Percentiles rank a stretch among this genome's conserved stretches.
These are phyloP conservation scores for Extremus antarcticus DNA, from an alignment of 495 filamentous ascomycete species.

Conservation along the genomic window DNA sequence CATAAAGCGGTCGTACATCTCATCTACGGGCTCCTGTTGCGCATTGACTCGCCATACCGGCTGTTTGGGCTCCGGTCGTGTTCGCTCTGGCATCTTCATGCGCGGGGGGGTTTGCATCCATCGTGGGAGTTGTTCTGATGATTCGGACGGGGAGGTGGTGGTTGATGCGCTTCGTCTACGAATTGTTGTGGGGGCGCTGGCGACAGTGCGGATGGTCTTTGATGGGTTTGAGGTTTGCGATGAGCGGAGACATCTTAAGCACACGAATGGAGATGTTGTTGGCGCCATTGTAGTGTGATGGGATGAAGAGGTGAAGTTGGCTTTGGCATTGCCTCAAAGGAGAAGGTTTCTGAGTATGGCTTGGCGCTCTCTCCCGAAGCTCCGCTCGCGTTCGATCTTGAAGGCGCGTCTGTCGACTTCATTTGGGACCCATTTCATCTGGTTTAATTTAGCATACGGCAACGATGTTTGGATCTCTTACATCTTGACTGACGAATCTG, in stretches of 20 bases:
- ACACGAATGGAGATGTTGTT: constrained; percentile 3
- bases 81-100: constrained; percentile 38
- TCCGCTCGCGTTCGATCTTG: too few species aligned
- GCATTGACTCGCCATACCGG: constrained; percentile 58
- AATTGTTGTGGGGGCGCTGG: constrained; percentile 4
- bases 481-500: too few species aligned
- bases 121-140: constrained; percentile 46
- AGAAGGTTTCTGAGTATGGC: not conserved
- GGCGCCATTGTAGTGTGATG: not conserved
- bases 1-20: constrained; percentile 48
- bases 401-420: constrained; percentile 27
- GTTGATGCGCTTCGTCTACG: not conserved
- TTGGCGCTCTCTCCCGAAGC: not conserved
- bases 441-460: too few species aligned
- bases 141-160: not conserved
- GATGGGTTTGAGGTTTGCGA: not conserved
- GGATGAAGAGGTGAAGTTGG: not conserved
- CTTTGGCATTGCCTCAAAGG: not conserved
- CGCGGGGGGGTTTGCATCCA: constrained; percentile 72
- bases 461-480: too few species aligned
- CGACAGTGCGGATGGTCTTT: constrained; percentile 8
- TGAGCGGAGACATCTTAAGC: constrained; percentile 7
- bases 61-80: constrained; percentile 28
- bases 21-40: constrained; percentile 58
- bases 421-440: too few species aligned